A percentile compares a stretch with the other conserved stretches of the same genome.
phyloP scores from a whole-genome alignment of 148 eudicot species.

The Fagopyrum homotropicum region DNA sequence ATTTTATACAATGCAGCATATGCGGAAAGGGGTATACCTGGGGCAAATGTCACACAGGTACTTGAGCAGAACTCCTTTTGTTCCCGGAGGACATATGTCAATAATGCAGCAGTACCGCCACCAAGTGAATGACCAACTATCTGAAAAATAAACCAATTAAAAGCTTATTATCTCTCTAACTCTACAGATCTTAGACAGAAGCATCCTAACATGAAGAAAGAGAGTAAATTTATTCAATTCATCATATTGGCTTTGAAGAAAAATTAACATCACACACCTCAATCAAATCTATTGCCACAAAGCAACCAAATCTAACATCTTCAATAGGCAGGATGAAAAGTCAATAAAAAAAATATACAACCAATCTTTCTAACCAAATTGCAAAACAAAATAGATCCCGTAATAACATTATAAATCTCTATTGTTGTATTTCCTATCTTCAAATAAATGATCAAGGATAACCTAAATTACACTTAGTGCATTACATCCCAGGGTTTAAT shows the following conservation, averaged over 20 bases:
- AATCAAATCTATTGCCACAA: not conserved
- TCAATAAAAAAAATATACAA: not conserved
- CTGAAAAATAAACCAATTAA: slow-evolving; percentile 29
- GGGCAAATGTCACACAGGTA: slow-evolving; percentile 84
- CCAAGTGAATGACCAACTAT: slow-evolving; percentile 96
- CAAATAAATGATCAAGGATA: not conserved
- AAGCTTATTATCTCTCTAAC: not conserved
- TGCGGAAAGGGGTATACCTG: slow-evolving; percentile 35
- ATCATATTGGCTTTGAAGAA: not conserved
- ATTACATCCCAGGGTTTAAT: not conserved
- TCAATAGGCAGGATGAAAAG: not conserved
- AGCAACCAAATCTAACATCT: not conserved
- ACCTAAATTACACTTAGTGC: not conserved
- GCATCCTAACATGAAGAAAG: not conserved
- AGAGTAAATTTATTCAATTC: not conserved
- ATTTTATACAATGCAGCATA: not conserved
- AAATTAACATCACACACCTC: not conserved
- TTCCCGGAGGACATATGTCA: slow-evolving; percentile 87
- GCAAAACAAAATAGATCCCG: not conserved
- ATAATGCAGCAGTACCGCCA: slow-evolving; percentile 96
- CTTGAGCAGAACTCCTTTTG: slow-evolving; percentile 61
- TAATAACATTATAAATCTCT: not conserved
- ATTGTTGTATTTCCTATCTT: not conserved
- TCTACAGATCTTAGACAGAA: not conserved
- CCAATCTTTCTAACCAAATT: not conserved